Evolutionary conservation across 331 rosid species (phyloP).

Genomic region (Rosa hybrid): DNA sequence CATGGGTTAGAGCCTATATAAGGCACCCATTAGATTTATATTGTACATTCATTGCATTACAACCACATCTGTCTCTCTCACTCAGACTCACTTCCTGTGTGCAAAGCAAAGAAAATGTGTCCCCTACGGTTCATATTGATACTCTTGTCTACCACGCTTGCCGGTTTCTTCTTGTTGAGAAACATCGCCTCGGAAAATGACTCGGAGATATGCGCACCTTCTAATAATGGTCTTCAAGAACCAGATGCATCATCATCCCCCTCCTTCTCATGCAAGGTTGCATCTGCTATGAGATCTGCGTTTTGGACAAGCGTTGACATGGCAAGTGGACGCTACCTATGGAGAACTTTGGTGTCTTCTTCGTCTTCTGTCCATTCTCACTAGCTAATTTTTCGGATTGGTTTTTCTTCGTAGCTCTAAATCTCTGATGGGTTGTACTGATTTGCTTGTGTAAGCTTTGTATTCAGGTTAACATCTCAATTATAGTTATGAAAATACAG

Average conservation of each 20-base stretch:
- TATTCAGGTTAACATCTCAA: neutral
- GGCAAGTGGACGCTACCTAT: constrained; percentile 20
- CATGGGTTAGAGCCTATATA: too few species aligned
- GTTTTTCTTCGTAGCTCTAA: neutral
- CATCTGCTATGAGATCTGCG: neutral
- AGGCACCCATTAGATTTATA: too few species aligned
- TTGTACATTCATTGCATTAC: too few species aligned
- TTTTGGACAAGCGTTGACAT: constrained; percentile 5
- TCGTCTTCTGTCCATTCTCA: neutral
- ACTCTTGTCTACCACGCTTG: neutral
- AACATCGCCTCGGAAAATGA: neutral
- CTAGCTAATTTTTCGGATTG: neutral
- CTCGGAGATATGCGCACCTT: neutral
- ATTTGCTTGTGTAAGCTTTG: neutral
- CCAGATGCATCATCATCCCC: neutral
- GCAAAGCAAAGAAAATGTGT: constrained; percentile 6
- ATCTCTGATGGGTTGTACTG: neutral
- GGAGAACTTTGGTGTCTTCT: constrained; percentile 7
- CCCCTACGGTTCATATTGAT: constrained; percentile 12
- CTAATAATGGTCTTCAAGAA: neutral
- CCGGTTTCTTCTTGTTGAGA: constrained; percentile 8
- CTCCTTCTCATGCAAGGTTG: neutral
- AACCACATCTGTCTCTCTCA: neutral
- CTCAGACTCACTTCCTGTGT: neutral
- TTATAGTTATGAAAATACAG: neutral